Base-by-base conservation (phyloP, 352 stramenopile species). In the Pythium pyrilobum region DNA sequence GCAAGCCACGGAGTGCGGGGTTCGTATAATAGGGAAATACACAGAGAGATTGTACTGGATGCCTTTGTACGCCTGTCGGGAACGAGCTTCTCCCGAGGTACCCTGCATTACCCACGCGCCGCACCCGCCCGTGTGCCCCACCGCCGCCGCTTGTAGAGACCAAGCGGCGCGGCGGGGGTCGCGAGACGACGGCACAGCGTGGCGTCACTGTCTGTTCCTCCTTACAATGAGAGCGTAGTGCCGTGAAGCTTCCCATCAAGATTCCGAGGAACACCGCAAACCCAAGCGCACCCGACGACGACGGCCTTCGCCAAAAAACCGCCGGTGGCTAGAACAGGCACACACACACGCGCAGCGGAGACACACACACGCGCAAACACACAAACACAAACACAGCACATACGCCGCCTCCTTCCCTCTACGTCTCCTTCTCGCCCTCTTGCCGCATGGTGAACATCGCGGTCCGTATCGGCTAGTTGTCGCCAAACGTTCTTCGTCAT, bases 181-280 rank as follows among this genome's bases (percentile, higher is more conserved):
- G n/a, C 15, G 31, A 52, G 23, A 46, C 5, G 4, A 46, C 23
- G 23, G 39, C 39, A 12, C 25, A 38, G 9, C 25, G 27, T 13
- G 11, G 18, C 20, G 24, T 24, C 53, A 18, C 43, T 87, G 41
- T 87, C 23, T 45, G 76, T 83, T 69, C 74, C 53, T 59, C 79
- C 69, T 89, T 89, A 89, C 79, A 89, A 89, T 81, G 79, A 75
- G 64, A 62, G 87, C 64, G 74, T 77, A 82, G 76, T 85, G 79
- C 68, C 74, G 81, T 69, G 58, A 82, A 72, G 55, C 74, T 79
- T 61, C 71, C 50, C 77, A 87, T 89, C 77, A 89, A 87, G 79
- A 89, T 89, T 84, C 71, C 63, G 79, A 71, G 57, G 71, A 79
- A 87, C 79, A 34, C 21, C 4, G 45, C 33, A 24, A n/a, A n/a